These are phyloP conservation scores for Chalciporus piperatus DNA, from an alignment of 768 basidiomycete genomes.

Conservation along the genomic window DNA sequence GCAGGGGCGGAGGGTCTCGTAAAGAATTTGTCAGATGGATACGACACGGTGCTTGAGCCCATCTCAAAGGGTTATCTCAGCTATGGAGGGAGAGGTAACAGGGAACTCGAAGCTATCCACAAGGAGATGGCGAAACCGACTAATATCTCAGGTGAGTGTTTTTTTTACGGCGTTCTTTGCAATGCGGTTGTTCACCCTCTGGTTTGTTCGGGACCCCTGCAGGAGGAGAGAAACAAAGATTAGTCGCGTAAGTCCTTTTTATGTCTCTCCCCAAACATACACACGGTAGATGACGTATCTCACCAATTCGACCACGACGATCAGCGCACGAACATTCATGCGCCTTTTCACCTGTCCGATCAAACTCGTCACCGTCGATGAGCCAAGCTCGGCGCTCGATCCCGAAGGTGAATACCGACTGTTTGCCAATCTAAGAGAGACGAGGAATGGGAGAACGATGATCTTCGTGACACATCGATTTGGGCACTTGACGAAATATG, in stretches of 20 bases:
- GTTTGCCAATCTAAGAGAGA: constrained; percentile 25
- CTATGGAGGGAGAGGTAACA: constrained; percentile 12
- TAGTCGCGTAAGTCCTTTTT: constrained; percentile 21
- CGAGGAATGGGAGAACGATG: constrained; percentile 36
- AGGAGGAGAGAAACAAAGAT: constrained; percentile 33
- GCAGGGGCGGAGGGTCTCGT: constrained; percentile 44
- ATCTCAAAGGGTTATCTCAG: constrained; percentile 28
- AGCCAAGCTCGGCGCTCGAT: constrained; percentile 39
- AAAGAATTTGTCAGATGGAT: constrained; percentile 34
- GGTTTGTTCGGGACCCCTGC: too few relatives aligned
- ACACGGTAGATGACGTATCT: too few relatives aligned
- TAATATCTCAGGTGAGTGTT: constrained; percentile 25
- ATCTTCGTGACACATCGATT: constrained; percentile 42
- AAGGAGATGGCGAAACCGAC: constrained; percentile 18
- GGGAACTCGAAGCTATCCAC: constrained; percentile 12
- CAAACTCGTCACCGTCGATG: constrained; percentile 34
- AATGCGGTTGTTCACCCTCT: too few relatives aligned
- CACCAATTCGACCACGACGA: neutral
- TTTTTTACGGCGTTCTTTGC: too few relatives aligned
- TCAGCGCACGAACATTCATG: constrained; percentile 40
- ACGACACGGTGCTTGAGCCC: constrained; percentile 40
- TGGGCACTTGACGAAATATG: constrained; percentile 36
- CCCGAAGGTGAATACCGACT: constrained; percentile 34
- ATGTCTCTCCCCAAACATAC: neutral
- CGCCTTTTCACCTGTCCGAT: constrained; percentile 32